phyloP scores from a whole-genome alignment of 2,329 filamentous ascomycete genomes.

The Chaetomiaceae sp. region DNA sequence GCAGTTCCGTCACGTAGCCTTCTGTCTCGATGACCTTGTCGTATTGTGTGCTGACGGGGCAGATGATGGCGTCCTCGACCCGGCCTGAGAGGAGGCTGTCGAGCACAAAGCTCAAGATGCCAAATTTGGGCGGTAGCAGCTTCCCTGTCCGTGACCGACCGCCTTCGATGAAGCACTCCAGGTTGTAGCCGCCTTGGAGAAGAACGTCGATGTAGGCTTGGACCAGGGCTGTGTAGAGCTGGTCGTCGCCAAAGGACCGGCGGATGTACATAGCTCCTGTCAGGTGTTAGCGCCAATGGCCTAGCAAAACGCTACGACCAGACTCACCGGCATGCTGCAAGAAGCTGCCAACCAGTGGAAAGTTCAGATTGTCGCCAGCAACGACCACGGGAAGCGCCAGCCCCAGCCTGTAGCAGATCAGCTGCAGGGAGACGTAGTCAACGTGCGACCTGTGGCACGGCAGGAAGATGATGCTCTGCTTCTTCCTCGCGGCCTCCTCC shows the following conservation, averaged over 20 bases:
- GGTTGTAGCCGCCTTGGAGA: constrained; percentile 84
- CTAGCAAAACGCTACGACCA: not conserved
- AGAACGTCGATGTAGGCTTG: constrained; percentile 94
- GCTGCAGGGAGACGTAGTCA: constrained; percentile 89
- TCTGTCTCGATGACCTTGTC: constrained; percentile 99
- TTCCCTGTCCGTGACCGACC: constrained; percentile 91
- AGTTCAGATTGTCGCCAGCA: constrained; percentile 93
- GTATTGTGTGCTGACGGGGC: constrained; percentile 94
- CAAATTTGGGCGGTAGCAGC: constrained; percentile 88
- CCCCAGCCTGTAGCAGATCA: constrained; percentile 92
- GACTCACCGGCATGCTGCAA: constrained; percentile 73
- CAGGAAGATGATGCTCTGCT: constrained; percentile 93
- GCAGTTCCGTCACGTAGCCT: constrained; percentile 89
- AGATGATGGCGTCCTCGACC: constrained; percentile 87
- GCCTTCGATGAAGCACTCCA: constrained; percentile 97
- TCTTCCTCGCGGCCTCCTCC: constrained; percentile 74
- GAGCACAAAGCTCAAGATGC: constrained; percentile 85
- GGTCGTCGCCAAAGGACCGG: constrained; percentile 85
- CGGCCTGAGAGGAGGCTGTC: constrained; percentile 85
- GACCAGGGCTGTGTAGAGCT: constrained; percentile 85
- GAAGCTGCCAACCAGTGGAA: constrained; percentile 84
- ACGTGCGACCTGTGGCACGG: constrained; percentile 94
- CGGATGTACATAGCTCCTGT: constrained; percentile 87
- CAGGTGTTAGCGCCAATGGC: not conserved
- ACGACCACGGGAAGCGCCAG: constrained; percentile 87